Conservation (phyloP, 1,139 yeast genomes). For the Arxiozyma heterogenica region DNA sequence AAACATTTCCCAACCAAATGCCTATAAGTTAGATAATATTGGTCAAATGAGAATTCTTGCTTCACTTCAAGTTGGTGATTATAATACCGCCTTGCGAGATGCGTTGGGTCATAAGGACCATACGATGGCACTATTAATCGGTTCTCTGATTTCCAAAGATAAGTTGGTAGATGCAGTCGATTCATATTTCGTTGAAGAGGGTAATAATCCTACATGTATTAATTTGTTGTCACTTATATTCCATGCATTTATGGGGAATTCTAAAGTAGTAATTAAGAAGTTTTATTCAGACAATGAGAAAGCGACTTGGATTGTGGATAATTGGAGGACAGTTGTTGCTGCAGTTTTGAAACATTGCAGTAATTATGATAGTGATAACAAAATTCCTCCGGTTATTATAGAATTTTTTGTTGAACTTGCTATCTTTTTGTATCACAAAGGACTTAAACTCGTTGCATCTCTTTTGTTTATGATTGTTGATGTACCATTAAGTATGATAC, state of each 20-base stretch:
- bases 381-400: conserved; percentile 33
- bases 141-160: conserved; percentile 56
- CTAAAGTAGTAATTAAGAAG: conserved; percentile 44
- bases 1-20: conserved; percentile 13
- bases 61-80: conserved; percentile 51
- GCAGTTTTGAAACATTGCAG: conserved; percentile 31
- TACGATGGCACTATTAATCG: conserved; percentile 67
- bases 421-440: conserved; percentile 37
- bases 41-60: conserved; percentile 23
- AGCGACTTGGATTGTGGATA: conserved; percentile 39
- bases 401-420: conserved; percentile 50
- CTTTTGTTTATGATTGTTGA: conserved; percentile 45
- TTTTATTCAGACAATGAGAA: conserved; percentile 36
- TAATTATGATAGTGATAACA: neutral
- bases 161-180: conserved; percentile 52
- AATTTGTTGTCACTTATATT: conserved; percentile 47
- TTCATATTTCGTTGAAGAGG: conserved; percentile 38
- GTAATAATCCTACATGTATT: conserved; percentile 30
- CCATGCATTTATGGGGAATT: conserved; percentile 58
- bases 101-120: conserved; percentile 62
- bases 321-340: conserved; percentile 47
- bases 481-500: conserved; percentile 34
- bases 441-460: conserved; percentile 36
- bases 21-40: conserved; percentile 20
- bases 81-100: conserved; percentile 54